Base-by-base conservation (phyloP, 2,329 filamentous ascomycete species). In the Tympanopsis confertula region DNA sequence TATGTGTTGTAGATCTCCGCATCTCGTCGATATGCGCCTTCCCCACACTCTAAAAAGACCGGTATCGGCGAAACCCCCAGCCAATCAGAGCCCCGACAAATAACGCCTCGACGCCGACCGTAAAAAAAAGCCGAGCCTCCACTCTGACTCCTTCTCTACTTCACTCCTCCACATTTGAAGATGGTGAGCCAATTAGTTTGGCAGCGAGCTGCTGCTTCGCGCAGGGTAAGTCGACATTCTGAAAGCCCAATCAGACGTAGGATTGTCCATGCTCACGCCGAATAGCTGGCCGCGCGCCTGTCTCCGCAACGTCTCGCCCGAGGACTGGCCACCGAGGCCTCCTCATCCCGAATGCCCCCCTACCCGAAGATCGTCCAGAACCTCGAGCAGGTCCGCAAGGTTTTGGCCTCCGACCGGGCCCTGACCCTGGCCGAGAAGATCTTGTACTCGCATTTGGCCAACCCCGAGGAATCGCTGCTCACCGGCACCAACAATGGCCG, bases 381-480 rank as follows among this genome's bases (percentile, higher is more conserved):
- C 39, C 67, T 82, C 28, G 61, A 68, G 41, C 58, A 76, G 51
- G 78, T 82, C 20, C 62, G 64, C 30, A 10, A 17, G 35, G 65
- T 82, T 4, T 64, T 82, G 5, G 70, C 69, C 12, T 33, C 30
- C 30, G 10, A 10, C 15, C 64, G 71, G 7, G 61, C 67, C 26
- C 67, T 86, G 37, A 83, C 80, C 1, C 65, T 85, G 24, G 78
- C 81, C 20, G 81, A 86, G 55, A 86, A 86, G 62, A 84, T 85
- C 45, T 61, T 86, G n/a, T 86, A 85, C 55, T 74, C 80, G 36
- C 81, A 86, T 59, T 60, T 86, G 38, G 78, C 78, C 48, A 76
- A 74, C 50, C 66, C 72, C 0, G 79, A 83, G 53, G 80, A 84
- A 51, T 78, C 78, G 13, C 65, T 85, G 13, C 61, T 84, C 36